Conservation (phyloP, 2,329 filamentous ascomycete genomes). For the Alternaria solani region DNA sequence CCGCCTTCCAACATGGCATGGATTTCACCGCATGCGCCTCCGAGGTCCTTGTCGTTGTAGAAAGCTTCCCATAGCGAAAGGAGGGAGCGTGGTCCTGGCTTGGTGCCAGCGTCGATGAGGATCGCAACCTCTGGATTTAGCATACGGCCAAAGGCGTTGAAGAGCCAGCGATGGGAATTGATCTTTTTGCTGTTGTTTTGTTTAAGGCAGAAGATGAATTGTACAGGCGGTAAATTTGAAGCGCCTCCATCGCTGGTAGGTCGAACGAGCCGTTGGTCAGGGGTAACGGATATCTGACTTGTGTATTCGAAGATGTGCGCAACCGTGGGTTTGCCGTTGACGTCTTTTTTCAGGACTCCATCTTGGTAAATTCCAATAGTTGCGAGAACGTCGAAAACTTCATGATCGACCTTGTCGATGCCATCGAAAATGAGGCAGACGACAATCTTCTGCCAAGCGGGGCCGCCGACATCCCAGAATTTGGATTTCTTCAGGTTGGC, state of each 20-base stretch:
- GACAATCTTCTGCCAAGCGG: slow-evolving; percentile 99
- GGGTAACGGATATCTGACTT: slow-evolving; percentile 93
- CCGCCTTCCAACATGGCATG: slow-evolving; percentile 94
- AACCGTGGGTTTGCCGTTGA: slow-evolving; percentile 94
- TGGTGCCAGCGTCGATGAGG: slow-evolving; percentile 95
- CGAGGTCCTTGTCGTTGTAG: slow-evolving; percentile 99
- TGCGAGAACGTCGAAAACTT: slow-evolving; percentile 87
- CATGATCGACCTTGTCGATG: slow-evolving; percentile 97
- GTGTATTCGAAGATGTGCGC: slow-evolving; percentile 99
- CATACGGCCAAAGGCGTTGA: slow-evolving; percentile 96
- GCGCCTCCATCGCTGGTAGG: slow-evolving; percentile 80
- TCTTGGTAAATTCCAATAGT: slow-evolving; percentile 97
- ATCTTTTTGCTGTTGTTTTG: slow-evolving; percentile 99
- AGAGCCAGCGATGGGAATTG: slow-evolving; percentile 98
- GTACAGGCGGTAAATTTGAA: slow-evolving; percentile 88
- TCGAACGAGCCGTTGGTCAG: slow-evolving; percentile 93
- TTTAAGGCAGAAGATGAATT: slow-evolving; percentile 99
- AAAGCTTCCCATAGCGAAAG: slow-evolving; percentile 96
- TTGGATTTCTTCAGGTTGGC: slow-evolving; percentile 98
- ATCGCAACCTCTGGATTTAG: slow-evolving; percentile 97
- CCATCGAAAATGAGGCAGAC: slow-evolving; percentile 97
- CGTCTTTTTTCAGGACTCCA: slow-evolving; percentile 97
- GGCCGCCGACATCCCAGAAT: slow-evolving; percentile 99
- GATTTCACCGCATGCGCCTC: slow-evolving; percentile 98
- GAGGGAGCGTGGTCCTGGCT: slow-evolving; percentile 90